Evolutionary conservation across 1,284 basidiomycete genomes (phyloP), one percentile per base, ranked within the genome.

Genomic region (Trametes hirsuta): DNA sequence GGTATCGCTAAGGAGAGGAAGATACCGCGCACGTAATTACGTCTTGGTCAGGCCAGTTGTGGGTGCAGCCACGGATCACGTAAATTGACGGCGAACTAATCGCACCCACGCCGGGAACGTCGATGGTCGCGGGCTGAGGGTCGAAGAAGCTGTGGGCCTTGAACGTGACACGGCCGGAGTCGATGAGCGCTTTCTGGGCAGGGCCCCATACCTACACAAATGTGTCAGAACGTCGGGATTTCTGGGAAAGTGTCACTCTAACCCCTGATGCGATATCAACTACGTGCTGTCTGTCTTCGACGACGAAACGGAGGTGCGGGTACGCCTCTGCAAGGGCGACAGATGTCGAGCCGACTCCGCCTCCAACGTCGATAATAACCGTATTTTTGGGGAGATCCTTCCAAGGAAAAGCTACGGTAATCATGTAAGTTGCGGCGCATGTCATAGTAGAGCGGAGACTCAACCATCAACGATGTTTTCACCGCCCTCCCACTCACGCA

Each of bases 61-160:
- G 88, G 45, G 86, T 73, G 45, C 89, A 79, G 22, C 85, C 83
- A 14, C 87, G 84, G 42, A 90, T 76, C 35, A 90, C 74, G 71
- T 84, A 89, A 21, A 88, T 79, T 0, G 84, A 79, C 3, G 63
- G 59, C 1, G 35, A 6, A 10, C 42, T 10, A 4, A 57, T 14
- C 22, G 42, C 11, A 11, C 46, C 51, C 50, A 60, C 42, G 2
- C 52, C 52, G 0, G 52, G 42, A 14, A 53, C 52, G 22, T 55
- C 68, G n/a, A 67, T 57, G 30, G 63, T 51, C 18, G 68, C 56
- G 0, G 83, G 83, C 65, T 89, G 88, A 3, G 81, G 78, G 10
- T 77, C 79, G 69, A 90, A 88, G 69, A 90, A 90, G 72, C 88
- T 85, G 59, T 89, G 87, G 2, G 80, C 87, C 58, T 62, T 59